These are phyloP conservation scores for Diaporthe nobilis DNA, from an alignment of 2,329 filamentous ascomycete genomes.

Conservation along the genomic window DNA sequence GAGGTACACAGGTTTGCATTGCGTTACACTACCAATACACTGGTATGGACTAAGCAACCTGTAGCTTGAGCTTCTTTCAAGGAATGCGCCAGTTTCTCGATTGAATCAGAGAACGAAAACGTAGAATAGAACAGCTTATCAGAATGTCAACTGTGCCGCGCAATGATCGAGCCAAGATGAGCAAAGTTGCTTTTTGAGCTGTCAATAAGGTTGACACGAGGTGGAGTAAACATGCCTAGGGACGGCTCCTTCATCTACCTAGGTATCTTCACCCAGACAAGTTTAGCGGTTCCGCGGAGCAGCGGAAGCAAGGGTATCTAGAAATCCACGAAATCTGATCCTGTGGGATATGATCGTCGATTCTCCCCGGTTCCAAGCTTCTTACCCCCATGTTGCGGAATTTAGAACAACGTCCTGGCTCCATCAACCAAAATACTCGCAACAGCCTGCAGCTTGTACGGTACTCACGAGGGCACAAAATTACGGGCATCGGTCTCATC, in stretches of 20 bases:
- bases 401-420: not conserved
- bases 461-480: too few relatives aligned
- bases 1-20: not conserved
- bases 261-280: not conserved
- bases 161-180: not conserved
- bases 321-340: not conserved
- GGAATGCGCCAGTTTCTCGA: not conserved
- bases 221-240: not conserved
- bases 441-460: not conserved
- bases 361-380: not conserved
- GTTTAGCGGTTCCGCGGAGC: constrained; percentile 5
- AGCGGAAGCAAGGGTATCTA: not conserved
- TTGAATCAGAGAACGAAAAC: not conserved
- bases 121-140: not conserved
- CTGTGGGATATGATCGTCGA: not conserved
- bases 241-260: not conserved
- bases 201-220: not conserved
- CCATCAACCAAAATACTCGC: not conserved
- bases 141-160: not conserved
- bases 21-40: not conserved
- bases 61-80: not conserved
- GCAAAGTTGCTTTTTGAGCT: not conserved
- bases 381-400: too few relatives aligned
- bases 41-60: not conserved
- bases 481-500: not conserved